A percentile compares a stretch with the other conserved stretches of the same genome.
phyloP scores from a whole-genome alignment of 2,329 filamentous ascomycete species.

The Cytospora mali region DNA sequence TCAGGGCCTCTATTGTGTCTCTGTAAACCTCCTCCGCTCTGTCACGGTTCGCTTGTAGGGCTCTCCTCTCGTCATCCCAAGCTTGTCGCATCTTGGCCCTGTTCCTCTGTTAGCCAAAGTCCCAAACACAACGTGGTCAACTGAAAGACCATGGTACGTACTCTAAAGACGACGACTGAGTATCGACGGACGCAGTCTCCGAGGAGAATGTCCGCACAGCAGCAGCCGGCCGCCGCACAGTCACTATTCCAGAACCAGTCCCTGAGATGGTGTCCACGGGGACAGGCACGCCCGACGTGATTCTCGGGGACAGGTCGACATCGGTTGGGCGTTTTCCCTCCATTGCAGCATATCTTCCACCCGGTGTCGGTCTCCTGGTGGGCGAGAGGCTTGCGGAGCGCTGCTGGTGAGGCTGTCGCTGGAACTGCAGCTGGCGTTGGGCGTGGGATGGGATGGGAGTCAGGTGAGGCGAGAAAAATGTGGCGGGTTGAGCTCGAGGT shows the following conservation, averaged over 20 bases:
- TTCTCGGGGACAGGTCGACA: slow-evolving; percentile 7
- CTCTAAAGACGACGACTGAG: slow-evolving; percentile 23
- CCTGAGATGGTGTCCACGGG: slow-evolving; percentile 27
- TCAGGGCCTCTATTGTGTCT: slow-evolving; percentile 26
- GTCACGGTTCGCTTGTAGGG: slow-evolving; percentile 56
- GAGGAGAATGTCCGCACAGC: slow-evolving; percentile 18
- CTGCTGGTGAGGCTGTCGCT: slow-evolving; percentile 30
- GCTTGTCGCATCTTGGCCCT: slow-evolving; percentile 46
- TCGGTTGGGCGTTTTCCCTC: slow-evolving; percentile 25
- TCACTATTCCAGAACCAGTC: slow-evolving; percentile 25
- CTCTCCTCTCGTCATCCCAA: slow-evolving; percentile 57
- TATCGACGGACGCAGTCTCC: slow-evolving; percentile 12
- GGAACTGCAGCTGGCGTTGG: slow-evolving; percentile 33
- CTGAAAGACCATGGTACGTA: background rate
- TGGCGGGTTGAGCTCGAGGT: slow-evolving; percentile 28
- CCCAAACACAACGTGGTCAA: background rate
- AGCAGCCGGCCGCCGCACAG: slow-evolving; percentile 23
- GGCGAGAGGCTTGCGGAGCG: slow-evolving; percentile 40
- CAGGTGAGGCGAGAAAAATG: slow-evolving; percentile 35
- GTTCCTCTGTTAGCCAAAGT: slow-evolving; percentile 1
- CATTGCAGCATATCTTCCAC: slow-evolving; percentile 7
- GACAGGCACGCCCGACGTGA: slow-evolving; percentile 17
- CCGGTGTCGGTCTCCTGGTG: slow-evolving; percentile 29
- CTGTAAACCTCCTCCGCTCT: slow-evolving; percentile 57
- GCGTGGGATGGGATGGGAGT: slow-evolving; percentile 31